phyloP scores from a whole-genome alignment of 1,139 yeast genomes.

The Diutina neorugosa region DNA sequence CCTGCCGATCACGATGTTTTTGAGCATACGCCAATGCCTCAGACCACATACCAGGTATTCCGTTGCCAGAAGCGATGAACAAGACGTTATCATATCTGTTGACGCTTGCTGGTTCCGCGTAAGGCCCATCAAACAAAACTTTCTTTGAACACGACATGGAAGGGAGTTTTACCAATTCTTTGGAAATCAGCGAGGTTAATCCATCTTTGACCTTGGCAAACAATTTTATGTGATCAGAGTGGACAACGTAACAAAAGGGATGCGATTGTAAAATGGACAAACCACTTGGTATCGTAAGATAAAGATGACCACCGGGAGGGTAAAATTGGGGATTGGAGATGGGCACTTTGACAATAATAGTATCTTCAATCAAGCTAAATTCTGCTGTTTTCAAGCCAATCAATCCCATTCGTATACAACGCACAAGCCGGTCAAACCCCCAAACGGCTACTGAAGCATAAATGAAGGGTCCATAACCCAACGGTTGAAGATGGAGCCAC shows the following conservation, averaged over 20 bases:
- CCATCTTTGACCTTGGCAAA: background rate
- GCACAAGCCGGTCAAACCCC: background rate
- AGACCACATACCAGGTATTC: background rate
- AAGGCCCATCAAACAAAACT: background rate
- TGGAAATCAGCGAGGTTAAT: background rate
- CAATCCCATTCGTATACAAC: background rate
- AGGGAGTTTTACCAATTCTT: background rate
- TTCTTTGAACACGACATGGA: background rate
- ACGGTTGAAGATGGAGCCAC: background rate
- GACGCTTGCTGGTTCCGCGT: background rate
- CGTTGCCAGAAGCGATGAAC: background rate
- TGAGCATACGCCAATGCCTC: background rate
- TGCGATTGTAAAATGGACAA: background rate
- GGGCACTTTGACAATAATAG: background rate
- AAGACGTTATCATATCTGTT: background rate
- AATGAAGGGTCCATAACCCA: background rate
- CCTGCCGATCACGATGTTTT: background rate
- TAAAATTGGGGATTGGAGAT: background rate
- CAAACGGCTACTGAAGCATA: background rate
- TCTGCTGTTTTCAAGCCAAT: background rate
- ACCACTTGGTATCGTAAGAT: background rate
- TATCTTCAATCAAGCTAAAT: background rate
- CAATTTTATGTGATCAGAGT: background rate
- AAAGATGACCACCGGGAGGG: constrained; percentile 1
- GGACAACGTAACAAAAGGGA: background rate